Percentiles rank a stretch among this genome's conserved stretches.
Conservation (phyloP, 371 early-diverging fungal species). For the Mucor circinelloides region DNA sequence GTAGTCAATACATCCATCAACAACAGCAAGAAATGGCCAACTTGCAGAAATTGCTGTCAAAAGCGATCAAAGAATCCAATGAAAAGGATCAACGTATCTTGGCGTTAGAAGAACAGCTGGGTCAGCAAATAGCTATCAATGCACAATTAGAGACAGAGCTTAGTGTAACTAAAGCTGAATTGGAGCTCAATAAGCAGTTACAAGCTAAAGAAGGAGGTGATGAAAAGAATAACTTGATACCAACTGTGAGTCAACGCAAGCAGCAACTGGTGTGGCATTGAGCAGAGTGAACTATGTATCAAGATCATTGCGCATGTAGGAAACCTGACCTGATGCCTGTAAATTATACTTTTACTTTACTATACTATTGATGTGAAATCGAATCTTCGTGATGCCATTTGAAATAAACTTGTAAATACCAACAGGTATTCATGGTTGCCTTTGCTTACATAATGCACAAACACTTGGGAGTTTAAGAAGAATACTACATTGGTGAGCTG, state of each 20-base stretch:
- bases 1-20: too few relatives aligned
- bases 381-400: too few relatives aligned
- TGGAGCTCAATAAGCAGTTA: conserved; percentile 10
- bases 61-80: not conserved
- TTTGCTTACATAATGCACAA: too few relatives aligned
- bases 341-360: too few relatives aligned
- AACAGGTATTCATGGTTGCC: too few relatives aligned
- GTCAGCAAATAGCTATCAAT: not conserved
- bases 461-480: too few relatives aligned
- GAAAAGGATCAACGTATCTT: conserved; percentile 20
- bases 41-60: not conserved
- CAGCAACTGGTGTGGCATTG: not conserved
- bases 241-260: not conserved
- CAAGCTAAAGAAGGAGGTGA: not conserved
- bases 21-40: not conserved
- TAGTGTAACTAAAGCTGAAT: conserved; percentile 20
- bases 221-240: not conserved
- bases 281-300: not conserved
- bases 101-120: conserved; percentile 14
- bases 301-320: too few relatives aligned
- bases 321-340: too few relatives aligned
- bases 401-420: too few relatives aligned
- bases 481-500: too few relatives aligned
- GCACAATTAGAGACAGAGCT: conserved; percentile 17
- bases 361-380: too few relatives aligned